Evolutionary conservation across 1,284 basidiomycete genomes (phyloP).

Genomic region (Papiliotrema nemorosa): DNA sequence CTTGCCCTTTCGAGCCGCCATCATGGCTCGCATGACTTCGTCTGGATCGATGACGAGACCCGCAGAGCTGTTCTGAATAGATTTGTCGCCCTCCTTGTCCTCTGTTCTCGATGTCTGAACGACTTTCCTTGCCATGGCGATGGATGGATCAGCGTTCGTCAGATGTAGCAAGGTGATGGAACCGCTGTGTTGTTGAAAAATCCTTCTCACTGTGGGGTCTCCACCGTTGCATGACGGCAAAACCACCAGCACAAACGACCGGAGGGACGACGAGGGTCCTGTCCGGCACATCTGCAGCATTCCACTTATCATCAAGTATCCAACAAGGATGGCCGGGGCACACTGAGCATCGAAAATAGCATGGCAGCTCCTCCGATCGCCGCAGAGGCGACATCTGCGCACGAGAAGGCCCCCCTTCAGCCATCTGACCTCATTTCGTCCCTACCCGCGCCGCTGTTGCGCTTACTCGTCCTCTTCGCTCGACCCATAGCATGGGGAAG

Average conservation of each 20-base stretch:
- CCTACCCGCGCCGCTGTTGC: conserved; percentile 45
- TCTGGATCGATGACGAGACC: conserved; percentile 33
- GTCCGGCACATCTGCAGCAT: no score
- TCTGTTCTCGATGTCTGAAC: no score
- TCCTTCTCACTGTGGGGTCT: background rate
- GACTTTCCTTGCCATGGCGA: conserved; percentile 1
- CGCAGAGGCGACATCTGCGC: no score
- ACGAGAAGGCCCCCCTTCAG: conserved; percentile 15
- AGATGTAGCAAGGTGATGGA: background rate
- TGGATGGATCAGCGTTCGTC: background rate
- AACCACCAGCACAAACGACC: background rate
- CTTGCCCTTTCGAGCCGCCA: conserved; percentile 44
- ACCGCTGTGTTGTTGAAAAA: background rate
- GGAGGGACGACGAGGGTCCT: no score
- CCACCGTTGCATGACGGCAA: background rate
- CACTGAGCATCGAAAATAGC: no score
- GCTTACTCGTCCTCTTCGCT: conserved; percentile 50
- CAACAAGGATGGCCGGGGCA: no score
- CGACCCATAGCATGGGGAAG: conserved; percentile 57
- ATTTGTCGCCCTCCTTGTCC: background rate
- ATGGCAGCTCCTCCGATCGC: background rate
- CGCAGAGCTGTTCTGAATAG: background rate
- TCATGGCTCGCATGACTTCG: conserved; percentile 42
- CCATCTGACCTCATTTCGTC: conserved; percentile 40
- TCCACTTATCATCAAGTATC: no score